Percentiles rank a stretch among this genome's conserved stretches.
phyloP scores from a whole-genome alignment of 176 grass and related monocot species.

The Oryza glumipatula region DNA sequence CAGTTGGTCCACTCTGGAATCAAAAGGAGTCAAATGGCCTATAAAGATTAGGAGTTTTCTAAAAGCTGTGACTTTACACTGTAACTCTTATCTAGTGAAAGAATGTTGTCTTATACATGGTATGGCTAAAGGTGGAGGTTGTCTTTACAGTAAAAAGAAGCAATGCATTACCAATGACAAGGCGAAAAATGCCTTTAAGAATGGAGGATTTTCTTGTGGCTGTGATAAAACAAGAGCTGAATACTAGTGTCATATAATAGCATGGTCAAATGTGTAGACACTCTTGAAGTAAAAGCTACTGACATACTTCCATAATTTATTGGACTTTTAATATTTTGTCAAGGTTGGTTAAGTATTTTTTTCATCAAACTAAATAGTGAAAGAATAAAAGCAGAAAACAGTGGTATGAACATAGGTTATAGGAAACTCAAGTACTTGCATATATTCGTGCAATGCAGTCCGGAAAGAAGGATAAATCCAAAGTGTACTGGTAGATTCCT shows the following conservation, averaged over 20 bases:
- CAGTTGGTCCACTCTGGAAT: slow-evolving; percentile 25
- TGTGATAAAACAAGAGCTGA: slow-evolving; percentile 34
- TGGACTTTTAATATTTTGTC: neutral
- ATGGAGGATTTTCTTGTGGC: slow-evolving; percentile 31
- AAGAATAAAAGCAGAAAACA: slow-evolving; percentile 24
- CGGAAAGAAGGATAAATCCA: slow-evolving; percentile 23
- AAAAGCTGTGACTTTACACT: slow-evolving; percentile 37
- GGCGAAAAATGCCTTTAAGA: slow-evolving; percentile 27
- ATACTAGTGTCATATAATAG: slow-evolving; percentile 13
- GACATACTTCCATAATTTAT: neutral
- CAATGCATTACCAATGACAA: slow-evolving; percentile 14
- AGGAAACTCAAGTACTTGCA: slow-evolving; percentile 5
- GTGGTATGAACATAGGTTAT: neutral
- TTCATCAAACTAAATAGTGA: slow-evolving; percentile 10
- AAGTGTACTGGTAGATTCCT: slow-evolving; percentile 38
- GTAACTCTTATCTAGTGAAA: slow-evolving; percentile 31
- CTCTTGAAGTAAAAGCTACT: neutral
- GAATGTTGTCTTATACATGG: slow-evolving; percentile 33
- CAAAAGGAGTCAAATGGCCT: slow-evolving; percentile 30
- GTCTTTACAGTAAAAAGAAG: slow-evolving; percentile 6
- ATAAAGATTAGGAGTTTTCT: slow-evolving; percentile 37
- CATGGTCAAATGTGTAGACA: neutral
- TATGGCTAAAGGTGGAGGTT: slow-evolving; percentile 10
- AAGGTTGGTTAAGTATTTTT: neutral
- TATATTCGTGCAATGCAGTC: slow-evolving; percentile 26